Conservation (phyloP, 805 yeast genomes). For the Kockiozyma suomiensis region DNA sequence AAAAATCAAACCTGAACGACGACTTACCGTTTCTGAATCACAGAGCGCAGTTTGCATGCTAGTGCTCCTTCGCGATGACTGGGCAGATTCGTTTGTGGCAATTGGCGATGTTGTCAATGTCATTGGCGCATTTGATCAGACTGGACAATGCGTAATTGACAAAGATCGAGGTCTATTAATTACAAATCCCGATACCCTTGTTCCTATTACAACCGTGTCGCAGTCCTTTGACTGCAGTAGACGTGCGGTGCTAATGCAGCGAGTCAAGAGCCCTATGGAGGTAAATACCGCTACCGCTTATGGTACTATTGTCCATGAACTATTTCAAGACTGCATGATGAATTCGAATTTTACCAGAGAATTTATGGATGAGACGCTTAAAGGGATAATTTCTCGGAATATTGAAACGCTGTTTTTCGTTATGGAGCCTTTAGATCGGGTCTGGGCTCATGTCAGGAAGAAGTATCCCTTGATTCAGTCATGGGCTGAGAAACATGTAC, state of each 20-base stretch:
- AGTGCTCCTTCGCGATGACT: slow-evolving; percentile 37
- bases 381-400: slow-evolving; percentile 34
- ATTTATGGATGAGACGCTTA: slow-evolving; percentile 44
- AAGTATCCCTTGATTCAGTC: slow-evolving; percentile 30
- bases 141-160: slow-evolving; percentile 41
- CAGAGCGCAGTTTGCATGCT: not conserved
- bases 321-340: slow-evolving; percentile 64
- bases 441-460: slow-evolving; percentile 33
- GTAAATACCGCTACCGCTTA: slow-evolving; percentile 64
- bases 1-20: not conserved
- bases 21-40: not conserved
- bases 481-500: slow-evolving; percentile 39
- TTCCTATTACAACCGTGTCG: slow-evolving; percentile 81
- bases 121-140: slow-evolving; percentile 37
- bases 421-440: slow-evolving; percentile 35
- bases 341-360: slow-evolving; percentile 45
- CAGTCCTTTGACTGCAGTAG: slow-evolving; percentile 75
- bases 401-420: slow-evolving; percentile 37
- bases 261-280: slow-evolving; percentile 66
- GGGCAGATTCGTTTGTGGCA: slow-evolving; percentile 37
- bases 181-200: slow-evolving; percentile 78
- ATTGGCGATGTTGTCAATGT: slow-evolving; percentile 42
- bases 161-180: slow-evolving; percentile 64
- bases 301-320: slow-evolving; percentile 81
- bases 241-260: slow-evolving; percentile 61